Percentiles rank a stretch among this genome's conserved stretches.
Conservation (phyloP, 2,329 filamentous ascomycete species). For the Blumeria graminis region DNA sequence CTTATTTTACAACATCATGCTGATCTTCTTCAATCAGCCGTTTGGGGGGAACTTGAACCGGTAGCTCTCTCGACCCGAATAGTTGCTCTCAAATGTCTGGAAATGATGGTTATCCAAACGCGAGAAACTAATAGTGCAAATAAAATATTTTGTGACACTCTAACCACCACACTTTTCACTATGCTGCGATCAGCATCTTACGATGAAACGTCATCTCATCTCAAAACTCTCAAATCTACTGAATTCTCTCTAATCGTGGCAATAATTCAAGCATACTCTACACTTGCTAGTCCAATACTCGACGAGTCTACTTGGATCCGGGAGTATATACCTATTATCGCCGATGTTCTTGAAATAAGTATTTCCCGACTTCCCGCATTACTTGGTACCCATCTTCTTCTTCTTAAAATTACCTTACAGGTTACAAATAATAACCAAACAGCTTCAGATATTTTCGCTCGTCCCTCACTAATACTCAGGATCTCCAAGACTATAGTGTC, state of each 20-base stretch:
- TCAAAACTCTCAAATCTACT: conserved; percentile 9
- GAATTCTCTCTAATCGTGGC: conserved; percentile 22
- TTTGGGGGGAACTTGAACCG: conserved; percentile 34
- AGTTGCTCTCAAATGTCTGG: conserved; percentile 37
- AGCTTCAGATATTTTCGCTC: conserved; percentile 44
- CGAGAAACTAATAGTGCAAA: conserved; percentile 23
- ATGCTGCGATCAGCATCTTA: conserved; percentile 16
- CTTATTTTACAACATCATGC: conserved; percentile 30
- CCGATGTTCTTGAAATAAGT: conserved; percentile 20
- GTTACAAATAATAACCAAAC: conserved; percentile 57
- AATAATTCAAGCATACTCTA: conserved; percentile 29
- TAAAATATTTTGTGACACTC: conserved; percentile 24
- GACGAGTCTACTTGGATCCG: conserved; percentile 22
- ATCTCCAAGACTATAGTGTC: conserved; percentile 26
- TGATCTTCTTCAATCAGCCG: conserved; percentile 24
- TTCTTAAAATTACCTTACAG: conserved; percentile 52
- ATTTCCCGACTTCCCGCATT: conserved; percentile 17
- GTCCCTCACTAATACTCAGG: conserved; percentile 26
- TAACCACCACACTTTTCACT: conserved; percentile 24
- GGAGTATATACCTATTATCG: conserved; percentile 26
- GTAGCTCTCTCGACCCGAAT: conserved; percentile 33
- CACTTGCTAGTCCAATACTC: conserved; percentile 22
- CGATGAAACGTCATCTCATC: conserved; percentile 10
- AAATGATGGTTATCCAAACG: conserved; percentile 28
- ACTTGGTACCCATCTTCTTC: conserved; percentile 15